Base-by-base conservation (phyloP, 2,329 filamentous ascomycete genomes). In the Leptographium flavum region DNA sequence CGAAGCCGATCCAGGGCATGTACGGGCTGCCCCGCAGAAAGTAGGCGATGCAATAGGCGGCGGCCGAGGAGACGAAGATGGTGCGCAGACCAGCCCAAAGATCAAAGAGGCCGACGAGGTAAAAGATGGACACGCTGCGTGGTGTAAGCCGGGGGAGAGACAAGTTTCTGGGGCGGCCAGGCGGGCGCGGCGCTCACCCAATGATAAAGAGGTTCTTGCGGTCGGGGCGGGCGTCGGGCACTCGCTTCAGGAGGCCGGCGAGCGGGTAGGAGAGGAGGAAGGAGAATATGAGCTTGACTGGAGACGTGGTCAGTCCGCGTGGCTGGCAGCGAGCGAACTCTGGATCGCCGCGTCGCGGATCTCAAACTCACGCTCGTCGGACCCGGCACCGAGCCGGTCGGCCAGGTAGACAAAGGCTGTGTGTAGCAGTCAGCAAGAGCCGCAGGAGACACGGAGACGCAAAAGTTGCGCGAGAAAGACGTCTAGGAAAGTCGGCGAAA, bases 1-100 rank as follows among this genome's bases (percentile, higher is more conserved):
- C 70, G 62, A 98, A 98, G 48, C 80, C 87, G 42, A 95, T 71
- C 92, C 92, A 98, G 67, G 92, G 92, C 92, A 98, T 98, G 59
- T 90, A 85, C 1, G 87, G 86, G 19, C 87, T 88, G 31, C 61
- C 63, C 53, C 87, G 75, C 38, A 96, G 68, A 59, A 80, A 88
- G 53, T 82, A 78, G 43, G 90, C 83, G 54, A 98, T 92, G 51
- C 73, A 69, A 59, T 95, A 98, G 42, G 85, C 77, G 42, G 79
- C 88, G 17, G 73, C 75, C 1, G 90, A 79, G 58, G 85, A 87
- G 58, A 94, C 79, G 47, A 83, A 60, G 33, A 98, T 67, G 3
- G 88, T 94, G 33, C 75, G 73, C 14, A 93, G 64, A 46, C 92
- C 93, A 61, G 66, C 32, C 88, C 90, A 96, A 40, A 98, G 73